These are phyloP conservation scores for Candida multigemmis DNA, from an alignment of 805 yeast species.

Conservation along the genomic window DNA sequence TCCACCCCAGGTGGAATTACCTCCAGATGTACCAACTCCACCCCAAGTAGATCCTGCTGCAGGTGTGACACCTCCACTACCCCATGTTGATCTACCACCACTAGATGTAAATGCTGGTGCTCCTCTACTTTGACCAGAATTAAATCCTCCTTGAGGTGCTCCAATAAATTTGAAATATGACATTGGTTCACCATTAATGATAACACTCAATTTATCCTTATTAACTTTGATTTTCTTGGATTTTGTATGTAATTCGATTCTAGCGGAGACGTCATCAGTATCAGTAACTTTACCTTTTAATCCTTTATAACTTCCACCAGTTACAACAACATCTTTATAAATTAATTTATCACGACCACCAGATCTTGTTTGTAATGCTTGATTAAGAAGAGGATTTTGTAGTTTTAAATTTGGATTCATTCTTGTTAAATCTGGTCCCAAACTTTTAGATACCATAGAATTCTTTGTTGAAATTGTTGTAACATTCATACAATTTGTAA, in stretches of 20 bases:
- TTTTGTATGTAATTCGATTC: conserved; percentile 91
- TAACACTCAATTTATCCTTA: conserved; percentile 68
- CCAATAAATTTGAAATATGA: conserved; percentile 77
- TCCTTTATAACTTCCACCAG: conserved; percentile 92
- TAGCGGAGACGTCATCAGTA: conserved; percentile 83
- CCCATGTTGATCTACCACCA: conserved; percentile 51
- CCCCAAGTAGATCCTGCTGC: conserved; percentile 25
- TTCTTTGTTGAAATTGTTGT: conserved; percentile 82
- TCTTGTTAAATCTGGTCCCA: conserved; percentile 60
- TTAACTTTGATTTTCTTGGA: conserved; percentile 80
- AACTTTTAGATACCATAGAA: conserved; percentile 46
- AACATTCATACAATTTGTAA: conserved; percentile 64
- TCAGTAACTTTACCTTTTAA: conserved; percentile 89
- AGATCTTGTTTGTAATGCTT: conserved; percentile 38
- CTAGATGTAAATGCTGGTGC: conserved; percentile 28
- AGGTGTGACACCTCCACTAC: conserved; percentile 14
- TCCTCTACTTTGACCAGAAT: background rate
- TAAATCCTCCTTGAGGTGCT: conserved; percentile 14
- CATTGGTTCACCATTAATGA: conserved; percentile 58
- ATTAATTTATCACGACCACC: conserved; percentile 78
- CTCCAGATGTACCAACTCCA: conserved; percentile 23
- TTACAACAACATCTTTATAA: conserved; percentile 77
- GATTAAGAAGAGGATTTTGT: conserved; percentile 36
- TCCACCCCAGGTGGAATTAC: conserved; percentile 45
- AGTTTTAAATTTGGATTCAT: conserved; percentile 79